phyloP scores from a whole-genome alignment of 768 basidiomycete genomes.

The Russula dissimulans region DNA sequence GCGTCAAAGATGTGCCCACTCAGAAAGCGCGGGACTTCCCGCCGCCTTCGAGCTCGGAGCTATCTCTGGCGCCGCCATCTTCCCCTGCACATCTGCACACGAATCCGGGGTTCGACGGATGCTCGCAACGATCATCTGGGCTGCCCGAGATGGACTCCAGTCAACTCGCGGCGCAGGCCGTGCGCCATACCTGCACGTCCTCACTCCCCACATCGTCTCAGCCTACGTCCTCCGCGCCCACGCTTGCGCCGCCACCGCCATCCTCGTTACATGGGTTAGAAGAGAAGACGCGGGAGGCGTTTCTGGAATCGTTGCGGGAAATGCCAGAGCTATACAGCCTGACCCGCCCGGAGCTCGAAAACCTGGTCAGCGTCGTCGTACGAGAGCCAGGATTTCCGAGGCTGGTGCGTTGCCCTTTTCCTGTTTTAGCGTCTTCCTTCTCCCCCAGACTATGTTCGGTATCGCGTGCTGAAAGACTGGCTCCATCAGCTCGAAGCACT shows the following conservation, averaged over 20 bases:
- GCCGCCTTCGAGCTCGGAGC: slow-evolving; percentile 7
- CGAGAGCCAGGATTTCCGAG: slow-evolving; percentile 69
- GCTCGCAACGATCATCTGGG: not conserved
- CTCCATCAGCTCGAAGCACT: slow-evolving; percentile 37
- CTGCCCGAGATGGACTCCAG: not conserved
- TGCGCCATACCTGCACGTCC: not conserved
- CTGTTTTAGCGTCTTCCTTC: not conserved
- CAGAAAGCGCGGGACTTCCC: not conserved
- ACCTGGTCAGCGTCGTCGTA: slow-evolving; percentile 49
- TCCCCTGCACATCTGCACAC: not conserved
- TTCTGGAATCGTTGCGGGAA: slow-evolving; percentile 35
- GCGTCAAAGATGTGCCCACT: not conserved
- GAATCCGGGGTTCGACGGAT: not conserved
- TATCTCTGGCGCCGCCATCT: slow-evolving; percentile 3
- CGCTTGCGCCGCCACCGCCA: not conserved
- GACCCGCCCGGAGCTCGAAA: slow-evolving; percentile 43
- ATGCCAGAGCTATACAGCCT: slow-evolving; percentile 45
- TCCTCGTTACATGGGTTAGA: not conserved
- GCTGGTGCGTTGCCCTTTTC: slow-evolving; percentile 40
- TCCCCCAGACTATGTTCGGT: not conserved
- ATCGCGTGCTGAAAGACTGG: not conserved
- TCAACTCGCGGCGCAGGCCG: not conserved
- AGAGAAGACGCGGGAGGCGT: slow-evolving; percentile 21
- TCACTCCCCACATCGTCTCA: slow-evolving; percentile 14
- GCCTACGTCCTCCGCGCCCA: not conserved